Conservation (phyloP, 164 flowering plant species). For the Umbilicus rupestris region DNA sequence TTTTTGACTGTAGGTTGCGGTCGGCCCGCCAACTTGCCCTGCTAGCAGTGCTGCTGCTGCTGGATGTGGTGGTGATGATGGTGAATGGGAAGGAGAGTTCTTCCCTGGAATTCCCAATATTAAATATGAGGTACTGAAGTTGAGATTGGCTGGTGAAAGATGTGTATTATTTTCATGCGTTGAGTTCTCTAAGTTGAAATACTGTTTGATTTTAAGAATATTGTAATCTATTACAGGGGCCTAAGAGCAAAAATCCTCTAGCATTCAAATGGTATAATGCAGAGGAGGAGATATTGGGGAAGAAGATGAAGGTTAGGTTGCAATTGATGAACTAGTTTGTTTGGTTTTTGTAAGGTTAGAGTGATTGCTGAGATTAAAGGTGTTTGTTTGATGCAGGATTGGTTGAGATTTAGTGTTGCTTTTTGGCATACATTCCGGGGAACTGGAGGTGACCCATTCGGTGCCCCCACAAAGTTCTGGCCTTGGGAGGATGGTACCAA, state of each 20-base stretch:
- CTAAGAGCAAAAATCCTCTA: conserved; percentile 74
- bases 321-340: not conserved
- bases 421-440: conserved; percentile 99
- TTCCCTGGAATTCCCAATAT: conserved; percentile 82
- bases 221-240: conserved; percentile 48
- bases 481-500: conserved; percentile 99
- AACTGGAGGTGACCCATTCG: conserved; percentile 89
- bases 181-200: not conserved
- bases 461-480: conserved; percentile 86
- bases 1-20: conserved; percentile 32
- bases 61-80: conserved; percentile 33
- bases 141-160: not conserved
- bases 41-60: conserved; percentile 60
- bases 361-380: conserved; percentile 1
- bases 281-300: conserved; percentile 85
- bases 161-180: not conserved
- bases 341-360: not conserved
- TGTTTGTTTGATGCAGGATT: conserved; percentile 41
- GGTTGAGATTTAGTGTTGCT: conserved; percentile 96
- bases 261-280: conserved; percentile 88
- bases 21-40: conserved; percentile 69
- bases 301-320: conserved; percentile 79
- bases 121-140: conserved; percentile 67
- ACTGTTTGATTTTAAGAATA: not conserved
- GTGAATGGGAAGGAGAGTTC: conserved; percentile 91